A percentile compares a stretch with the other conserved stretches of the same genome.
phyloP scores from a whole-genome alignment of 495 filamentous ascomycete genomes.

The Penicillium robsamsonii region DNA sequence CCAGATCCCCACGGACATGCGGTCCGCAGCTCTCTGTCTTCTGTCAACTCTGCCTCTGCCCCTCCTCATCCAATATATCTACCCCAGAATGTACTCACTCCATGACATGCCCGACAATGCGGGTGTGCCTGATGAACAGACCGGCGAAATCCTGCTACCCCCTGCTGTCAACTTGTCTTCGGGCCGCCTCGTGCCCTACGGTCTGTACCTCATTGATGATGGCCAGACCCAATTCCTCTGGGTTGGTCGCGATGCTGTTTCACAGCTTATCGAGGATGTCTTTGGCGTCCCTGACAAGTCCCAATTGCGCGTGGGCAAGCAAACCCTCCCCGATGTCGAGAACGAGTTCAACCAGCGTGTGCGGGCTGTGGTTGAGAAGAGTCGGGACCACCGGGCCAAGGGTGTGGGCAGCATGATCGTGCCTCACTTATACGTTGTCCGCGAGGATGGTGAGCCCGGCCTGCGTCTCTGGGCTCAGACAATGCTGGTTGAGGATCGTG shows the following conservation, averaged over 20 bases:
- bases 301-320: constrained; percentile 88
- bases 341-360: constrained; percentile 96
- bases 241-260: constrained; percentile 90
- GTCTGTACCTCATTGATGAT: constrained; percentile 97
- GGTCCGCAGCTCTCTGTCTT: constrained; percentile 87
- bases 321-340: constrained; percentile 76
- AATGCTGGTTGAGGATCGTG: constrained; percentile 89
- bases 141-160: constrained; percentile 83
- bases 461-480: constrained; percentile 97
- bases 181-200: constrained; percentile 81
- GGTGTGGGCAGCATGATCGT: constrained; percentile 88
- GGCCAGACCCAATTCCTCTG: constrained; percentile 97
- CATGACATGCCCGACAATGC: constrained; percentile 98
- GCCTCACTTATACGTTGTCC: constrained; percentile 88
- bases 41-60: constrained; percentile 90
- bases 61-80: constrained; percentile 94
- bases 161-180: constrained; percentile 84
- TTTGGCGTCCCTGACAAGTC: constrained; percentile 79
- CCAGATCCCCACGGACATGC: constrained; percentile 93
- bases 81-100: constrained; percentile 87
- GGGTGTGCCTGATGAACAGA: constrained; percentile 78
- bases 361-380: constrained; percentile 87
- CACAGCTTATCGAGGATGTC: constrained; percentile 83
- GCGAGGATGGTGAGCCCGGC: constrained; percentile 93
- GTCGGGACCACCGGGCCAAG: constrained; percentile 75